Evolutionary conservation across 2,329 filamentous ascomycete species (phyloP), one percentile per base, ranked within the genome.

Genomic region (Byssochlamys sp.): DNA sequence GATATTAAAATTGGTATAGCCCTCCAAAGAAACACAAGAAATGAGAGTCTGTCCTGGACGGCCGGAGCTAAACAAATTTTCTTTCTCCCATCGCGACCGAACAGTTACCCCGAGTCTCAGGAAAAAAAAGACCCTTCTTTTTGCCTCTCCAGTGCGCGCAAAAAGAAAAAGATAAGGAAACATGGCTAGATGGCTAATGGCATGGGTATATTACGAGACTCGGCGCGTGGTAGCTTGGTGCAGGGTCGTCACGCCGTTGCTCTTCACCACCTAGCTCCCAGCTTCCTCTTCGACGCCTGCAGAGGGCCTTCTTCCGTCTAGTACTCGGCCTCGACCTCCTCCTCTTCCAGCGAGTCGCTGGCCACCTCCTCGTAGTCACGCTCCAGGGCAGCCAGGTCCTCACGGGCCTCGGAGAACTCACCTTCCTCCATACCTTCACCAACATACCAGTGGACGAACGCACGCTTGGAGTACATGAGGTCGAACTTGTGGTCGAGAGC

Each of bases 401-500:
- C 94, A 77, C 94, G 91, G 64, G 94, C 94, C 83, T 99, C 94
- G 58, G 90, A 95, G 85, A 99, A 99, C 80, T 99, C 94, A 78
- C 94, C 94, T 79, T 99, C 94, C 84, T 99, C 94, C 94, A 99
- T 99, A 86, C 94, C 94, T 84, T 97, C 94, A 81, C 94, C 94
- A 73, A 99, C 94, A 72, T 97, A 99, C 94, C 94, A 99, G 81
- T 99, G 94, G 65, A 99, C 94, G 80, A 99, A 99, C 62, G 94
- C 94, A 82, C 94, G 94, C 88, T 99, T 99, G 77, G 90, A 95
- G 87, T 97, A 96, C 94, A 99, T 99, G 76, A 99, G 90, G 74
- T 99, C 94, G 82, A 99, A 99, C 82, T 99, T 99, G 84, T 88
- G 85, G 61, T 91, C 95, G 64, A 99, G 85, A 66, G 91, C 91